Evolutionary conservation across 352 stramenopile species (phyloP).

Genomic region (Phytophthora idaei): DNA sequence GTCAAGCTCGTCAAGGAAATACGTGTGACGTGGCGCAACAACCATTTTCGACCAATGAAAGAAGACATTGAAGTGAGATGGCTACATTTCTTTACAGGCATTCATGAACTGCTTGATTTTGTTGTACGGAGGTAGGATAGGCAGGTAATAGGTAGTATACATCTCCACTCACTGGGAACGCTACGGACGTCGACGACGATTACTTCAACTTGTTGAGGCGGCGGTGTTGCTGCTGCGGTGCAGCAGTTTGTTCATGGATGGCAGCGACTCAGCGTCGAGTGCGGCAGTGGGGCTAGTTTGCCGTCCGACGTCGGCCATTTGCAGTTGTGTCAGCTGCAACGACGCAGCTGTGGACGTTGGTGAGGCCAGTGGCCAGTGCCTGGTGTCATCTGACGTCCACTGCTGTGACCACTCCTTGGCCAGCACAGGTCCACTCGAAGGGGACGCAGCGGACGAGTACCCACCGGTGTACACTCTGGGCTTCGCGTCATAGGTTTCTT

Average conservation of each 20-base stretch:
- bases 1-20: conserved; percentile 2
- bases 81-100: conserved; percentile 1
- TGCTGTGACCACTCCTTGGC: conserved; percentile 26
- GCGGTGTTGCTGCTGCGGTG: conserved; percentile 33
- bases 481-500: conserved; percentile 8
- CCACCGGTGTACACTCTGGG: conserved; percentile 13
- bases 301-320: conserved; percentile 13
- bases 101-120: conserved; percentile 3
- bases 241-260: conserved; percentile 69
- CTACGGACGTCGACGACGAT: conserved; percentile 10
- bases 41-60: conserved; percentile 30
- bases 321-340: conserved; percentile 21
- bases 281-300: neutral
- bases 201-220: conserved; percentile 13
- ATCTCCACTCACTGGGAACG: conserved; percentile 26
- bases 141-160: conserved; percentile 34
- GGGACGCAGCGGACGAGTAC: conserved; percentile 7
- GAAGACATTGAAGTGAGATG: conserved; percentile 4
- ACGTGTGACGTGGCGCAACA: conserved; percentile 14
- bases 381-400: conserved; percentile 26
- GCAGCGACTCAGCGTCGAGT: conserved; percentile 50
- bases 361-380: conserved; percentile 31
- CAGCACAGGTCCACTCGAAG: conserved; percentile 4
- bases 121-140: conserved; percentile 17
- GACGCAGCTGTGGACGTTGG: conserved; percentile 26